Evolutionary conservation across 768 basidiomycete genomes (phyloP).

Genomic region (Pleurotus ostreatus): DNA sequence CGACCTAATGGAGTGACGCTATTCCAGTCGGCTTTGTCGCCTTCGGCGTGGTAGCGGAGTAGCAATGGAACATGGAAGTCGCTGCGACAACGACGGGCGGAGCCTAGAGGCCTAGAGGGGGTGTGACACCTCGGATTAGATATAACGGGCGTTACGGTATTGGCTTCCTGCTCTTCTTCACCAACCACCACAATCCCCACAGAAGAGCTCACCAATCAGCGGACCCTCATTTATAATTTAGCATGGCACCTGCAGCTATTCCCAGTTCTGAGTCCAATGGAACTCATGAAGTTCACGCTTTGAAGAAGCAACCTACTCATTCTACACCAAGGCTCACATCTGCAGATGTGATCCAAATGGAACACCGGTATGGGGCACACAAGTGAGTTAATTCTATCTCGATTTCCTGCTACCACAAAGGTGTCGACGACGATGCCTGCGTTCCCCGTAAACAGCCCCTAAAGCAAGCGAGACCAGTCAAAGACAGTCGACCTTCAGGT

Average conservation of each 20-base stretch:
- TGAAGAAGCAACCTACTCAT: constrained; percentile 11
- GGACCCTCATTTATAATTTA: background rate
- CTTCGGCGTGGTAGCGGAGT: background rate
- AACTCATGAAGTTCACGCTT: constrained; percentile 10
- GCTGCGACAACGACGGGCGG: constrained; percentile 14
- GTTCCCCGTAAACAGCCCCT: constrained; percentile 19
- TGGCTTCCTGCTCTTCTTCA: constrained; percentile 4
- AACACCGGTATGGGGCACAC: constrained; percentile 82
- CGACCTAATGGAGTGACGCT: too few species aligned
- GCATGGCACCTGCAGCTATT: constrained; percentile 10
- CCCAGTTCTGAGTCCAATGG: constrained; percentile 10
- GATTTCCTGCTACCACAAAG: constrained; percentile 6
- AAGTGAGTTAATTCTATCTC: constrained; percentile 56
- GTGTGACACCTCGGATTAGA: constrained; percentile 8
- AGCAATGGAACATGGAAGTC: background rate
- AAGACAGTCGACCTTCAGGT: constrained; percentile 14
- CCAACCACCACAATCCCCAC: background rate
- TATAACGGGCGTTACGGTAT: background rate
- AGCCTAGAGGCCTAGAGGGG: constrained; percentile 11
- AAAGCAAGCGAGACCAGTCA: constrained; percentile 13
- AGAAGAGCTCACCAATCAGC: background rate
- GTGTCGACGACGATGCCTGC: constrained; percentile 2
- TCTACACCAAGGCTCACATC: constrained; percentile 38
- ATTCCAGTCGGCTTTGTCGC: too few species aligned
- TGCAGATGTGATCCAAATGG: constrained; percentile 72